phyloP scores from a whole-genome alignment of 1,284 basidiomycete genomes.

The Singerocomus inundabilis region DNA sequence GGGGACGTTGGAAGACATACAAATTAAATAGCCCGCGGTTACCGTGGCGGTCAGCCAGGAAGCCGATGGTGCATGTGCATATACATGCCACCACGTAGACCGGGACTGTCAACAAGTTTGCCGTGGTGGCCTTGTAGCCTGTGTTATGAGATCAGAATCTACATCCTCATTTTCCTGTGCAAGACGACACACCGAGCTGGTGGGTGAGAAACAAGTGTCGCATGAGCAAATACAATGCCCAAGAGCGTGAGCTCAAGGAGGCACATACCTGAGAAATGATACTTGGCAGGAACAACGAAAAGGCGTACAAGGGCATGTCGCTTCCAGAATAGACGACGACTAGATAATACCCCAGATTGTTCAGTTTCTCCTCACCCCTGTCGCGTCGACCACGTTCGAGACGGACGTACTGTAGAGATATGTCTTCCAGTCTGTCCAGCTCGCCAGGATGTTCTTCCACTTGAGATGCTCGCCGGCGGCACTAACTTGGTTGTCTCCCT shows the following conservation, averaged over 20 bases:
- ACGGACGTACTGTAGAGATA: slow-evolving; percentile 56
- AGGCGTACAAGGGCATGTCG: slow-evolving; percentile 70
- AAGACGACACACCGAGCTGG: slow-evolving; percentile 45
- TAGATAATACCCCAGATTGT: slow-evolving; percentile 20
- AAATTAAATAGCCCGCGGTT: slow-evolving; percentile 61
- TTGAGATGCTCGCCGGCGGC: slow-evolving; percentile 66
- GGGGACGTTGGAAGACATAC: slow-evolving; percentile 36
- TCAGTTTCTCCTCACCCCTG: neutral
- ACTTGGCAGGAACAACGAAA: slow-evolving; percentile 69
- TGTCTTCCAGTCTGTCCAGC: slow-evolving; percentile 71
- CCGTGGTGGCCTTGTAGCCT: slow-evolving; percentile 68
- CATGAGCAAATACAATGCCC: neutral
- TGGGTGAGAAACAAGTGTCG: slow-evolving; percentile 5
- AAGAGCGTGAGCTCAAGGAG: neutral
- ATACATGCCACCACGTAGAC: slow-evolving; percentile 68
- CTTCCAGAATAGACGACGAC: slow-evolving; percentile 57
- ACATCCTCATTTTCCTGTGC: neutral
- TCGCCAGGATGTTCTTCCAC: slow-evolving; percentile 60
- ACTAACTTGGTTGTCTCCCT: slow-evolving; percentile 70
- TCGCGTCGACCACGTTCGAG: neutral
- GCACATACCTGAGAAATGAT: slow-evolving; percentile 62
- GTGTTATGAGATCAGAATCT: slow-evolving; percentile 2
- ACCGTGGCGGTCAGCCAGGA: slow-evolving; percentile 58
- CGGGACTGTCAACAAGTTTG: slow-evolving; percentile 72
- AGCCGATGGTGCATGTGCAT: slow-evolving; percentile 62